A percentile compares a stretch with the other conserved stretches of the same genome.
Evolutionary conservation across 257 asterid species (phyloP).

Genomic region (Przewalskia tangutica): DNA sequence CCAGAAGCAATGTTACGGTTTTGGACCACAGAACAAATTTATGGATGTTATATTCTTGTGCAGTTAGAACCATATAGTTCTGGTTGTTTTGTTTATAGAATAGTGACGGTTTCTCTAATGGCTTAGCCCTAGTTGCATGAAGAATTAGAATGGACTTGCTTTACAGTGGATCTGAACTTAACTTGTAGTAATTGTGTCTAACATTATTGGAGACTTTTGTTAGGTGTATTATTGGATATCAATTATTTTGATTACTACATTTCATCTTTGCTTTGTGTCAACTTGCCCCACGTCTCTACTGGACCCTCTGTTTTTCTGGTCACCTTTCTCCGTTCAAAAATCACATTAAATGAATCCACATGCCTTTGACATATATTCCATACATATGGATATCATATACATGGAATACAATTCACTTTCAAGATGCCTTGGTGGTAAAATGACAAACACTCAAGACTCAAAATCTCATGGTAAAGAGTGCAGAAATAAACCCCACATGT

Average conservation of each 20-base stretch:
- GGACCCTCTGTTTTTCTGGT: background rate
- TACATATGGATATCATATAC: too few relatives aligned
- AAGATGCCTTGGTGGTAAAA: too few relatives aligned
- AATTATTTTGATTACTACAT: background rate
- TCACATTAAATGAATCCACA: background rate
- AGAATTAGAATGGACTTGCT: background rate
- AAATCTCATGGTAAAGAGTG: too few relatives aligned
- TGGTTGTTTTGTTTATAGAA: background rate
- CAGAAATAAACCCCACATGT: too few relatives aligned
- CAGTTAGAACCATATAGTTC: background rate
- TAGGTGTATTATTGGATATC: background rate
- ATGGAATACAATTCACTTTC: too few relatives aligned
- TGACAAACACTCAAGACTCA: too few relatives aligned
- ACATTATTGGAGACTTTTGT: background rate
- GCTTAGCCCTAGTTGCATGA: background rate
- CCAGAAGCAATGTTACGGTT: background rate
- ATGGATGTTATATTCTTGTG: background rate
- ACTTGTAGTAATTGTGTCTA: background rate
- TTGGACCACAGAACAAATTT: background rate
- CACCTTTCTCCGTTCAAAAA: background rate
- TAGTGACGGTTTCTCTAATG: background rate
- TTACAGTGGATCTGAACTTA: background rate
- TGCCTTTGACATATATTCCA: background rate
- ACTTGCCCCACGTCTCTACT: background rate
- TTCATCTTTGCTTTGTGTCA: background rate